Evolutionary conservation across 495 filamentous ascomycete species (phyloP).

Genomic region (Podospora pseudopauciseta): DNA sequence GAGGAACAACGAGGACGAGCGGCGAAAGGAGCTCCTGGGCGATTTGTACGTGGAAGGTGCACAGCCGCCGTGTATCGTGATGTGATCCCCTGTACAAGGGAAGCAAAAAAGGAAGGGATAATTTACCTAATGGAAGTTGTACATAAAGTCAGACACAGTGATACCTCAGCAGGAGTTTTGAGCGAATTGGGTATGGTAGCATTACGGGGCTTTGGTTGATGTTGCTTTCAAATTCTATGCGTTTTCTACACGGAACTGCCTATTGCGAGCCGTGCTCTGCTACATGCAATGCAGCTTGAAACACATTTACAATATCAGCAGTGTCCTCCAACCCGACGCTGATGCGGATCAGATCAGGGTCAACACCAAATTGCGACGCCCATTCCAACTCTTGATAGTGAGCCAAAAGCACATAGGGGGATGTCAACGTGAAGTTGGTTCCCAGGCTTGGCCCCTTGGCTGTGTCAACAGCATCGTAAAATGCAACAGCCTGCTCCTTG

Average conservation of each 20-base stretch:
- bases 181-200: background rate
- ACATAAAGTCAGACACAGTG: background rate
- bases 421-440: slow-evolving; percentile 91
- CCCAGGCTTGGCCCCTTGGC: slow-evolving; percentile 92
- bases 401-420: slow-evolving; percentile 85
- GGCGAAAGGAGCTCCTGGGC: slow-evolving; percentile 53
- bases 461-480: slow-evolving; percentile 83
- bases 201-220: background rate
- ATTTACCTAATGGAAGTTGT: background rate
- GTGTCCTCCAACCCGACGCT: slow-evolving; percentile 88
- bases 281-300: slow-evolving; percentile 47
- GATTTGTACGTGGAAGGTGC: slow-evolving; percentile 39
- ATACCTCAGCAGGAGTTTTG: background rate
- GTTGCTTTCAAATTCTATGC: background rate
- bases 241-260: background rate
- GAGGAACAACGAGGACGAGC: slow-evolving; percentile 52
- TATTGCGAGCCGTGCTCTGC: slow-evolving; percentile 24
- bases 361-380: slow-evolving; percentile 75
- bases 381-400: slow-evolving; percentile 92
- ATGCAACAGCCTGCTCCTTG: slow-evolving; percentile 66
- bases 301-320: slow-evolving; percentile 52
- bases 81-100: slow-evolving; percentile 8
- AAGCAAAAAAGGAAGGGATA: background rate
- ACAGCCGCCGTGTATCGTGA: slow-evolving; percentile 46
- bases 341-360: slow-evolving; percentile 72